Base-by-base conservation (phyloP, 106 monocot genomes). In the Dactylorhiza incarnata region DNA sequence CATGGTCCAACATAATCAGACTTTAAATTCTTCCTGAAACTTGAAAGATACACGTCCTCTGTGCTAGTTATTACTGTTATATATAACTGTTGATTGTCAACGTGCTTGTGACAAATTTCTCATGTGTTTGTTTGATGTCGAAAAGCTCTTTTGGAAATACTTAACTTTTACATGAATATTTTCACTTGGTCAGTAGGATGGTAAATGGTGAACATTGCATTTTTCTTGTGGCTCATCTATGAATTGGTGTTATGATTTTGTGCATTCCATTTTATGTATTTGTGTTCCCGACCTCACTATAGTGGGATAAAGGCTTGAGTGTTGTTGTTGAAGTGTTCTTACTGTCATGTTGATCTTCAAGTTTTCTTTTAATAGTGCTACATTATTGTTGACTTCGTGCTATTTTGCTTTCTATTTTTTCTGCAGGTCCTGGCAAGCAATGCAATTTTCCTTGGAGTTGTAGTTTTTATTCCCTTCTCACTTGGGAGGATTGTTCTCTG, bases 351-450 rank as follows among this genome's bases (percentile, higher is more conserved):
- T 68, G 68, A 17, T 1, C 45, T 44, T 9, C 14, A 45, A 63
- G 63, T 63, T 9, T 26, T 17, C 65, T 26, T 25, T 76, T 76
- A 7, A 22, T 19, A 11, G 13, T 6, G 45, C n/a, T 69, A 69
- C n/a, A 45, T 56, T 73, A 13, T 56, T 75, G 16, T 69, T 14
- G 25, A 23, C 26, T 55, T 2, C 6, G 50, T 74, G 71, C 54
- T 44, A 1, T 73, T 49, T 76, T 17, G 16, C 70, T 58, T 72
- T 15, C 26, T n/a, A n/a, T n/a, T 78, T 29, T 56, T 66, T 46
- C 71, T 15, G 24, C 87, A 99, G 99, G 99, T 99, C 24, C 67
- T 99, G 69, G 99, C 99, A 72, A 99, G 99, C 85, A 99, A 99
- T 86, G 94, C 94, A 56, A 99, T 99, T 80, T 99, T 99, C 69